Evolutionary conservation across 1,284 basidiomycete genomes (phyloP).

Genomic region (Marasmius oreades): DNA sequence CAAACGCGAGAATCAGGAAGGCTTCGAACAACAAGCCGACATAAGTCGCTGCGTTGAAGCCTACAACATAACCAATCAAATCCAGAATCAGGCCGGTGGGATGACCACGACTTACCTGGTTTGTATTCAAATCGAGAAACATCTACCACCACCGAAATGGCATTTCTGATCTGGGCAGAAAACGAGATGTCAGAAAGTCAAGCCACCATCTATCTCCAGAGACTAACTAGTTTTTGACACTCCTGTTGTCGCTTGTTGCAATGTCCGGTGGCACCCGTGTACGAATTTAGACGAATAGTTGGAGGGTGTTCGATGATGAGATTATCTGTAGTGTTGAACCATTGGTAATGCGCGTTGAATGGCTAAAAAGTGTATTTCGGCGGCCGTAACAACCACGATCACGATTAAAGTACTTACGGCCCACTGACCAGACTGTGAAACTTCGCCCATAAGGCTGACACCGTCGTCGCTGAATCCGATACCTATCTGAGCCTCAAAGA

Average conservation of each 20-base stretch:
- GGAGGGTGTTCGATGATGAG: slow-evolving; percentile 44
- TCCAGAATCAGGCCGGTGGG: background rate
- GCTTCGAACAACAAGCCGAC: too few species aligned
- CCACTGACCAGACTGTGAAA: slow-evolving; percentile 73
- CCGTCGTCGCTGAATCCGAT: slow-evolving; percentile 28
- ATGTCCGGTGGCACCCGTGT: slow-evolving; percentile 57
- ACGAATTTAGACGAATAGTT: slow-evolving; percentile 48
- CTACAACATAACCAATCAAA: slow-evolving; percentile 4
- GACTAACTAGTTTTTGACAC: slow-evolving; percentile 46
- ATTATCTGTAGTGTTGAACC: slow-evolving; percentile 47
- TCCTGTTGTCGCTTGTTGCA: slow-evolving; percentile 64
- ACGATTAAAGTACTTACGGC: slow-evolving; percentile 45
- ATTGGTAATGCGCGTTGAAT: slow-evolving; percentile 54
- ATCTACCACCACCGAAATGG: slow-evolving; percentile 43
- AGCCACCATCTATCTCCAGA: slow-evolving; percentile 9
- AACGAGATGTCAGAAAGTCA: background rate
- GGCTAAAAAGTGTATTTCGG: slow-evolving; percentile 35
- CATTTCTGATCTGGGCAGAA: slow-evolving; percentile 37
- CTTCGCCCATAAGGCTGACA: slow-evolving; percentile 40
- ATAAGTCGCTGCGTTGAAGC: too few species aligned
- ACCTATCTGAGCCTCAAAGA: slow-evolving; percentile 64
- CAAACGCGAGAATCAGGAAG: background rate
- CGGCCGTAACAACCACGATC: background rate
- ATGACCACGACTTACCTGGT: slow-evolving; percentile 31
- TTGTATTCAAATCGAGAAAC: slow-evolving; percentile 54